phyloP scores from a whole-genome alignment of 164 flowering plant genomes.

The Paratinospora sagittata region DNA sequence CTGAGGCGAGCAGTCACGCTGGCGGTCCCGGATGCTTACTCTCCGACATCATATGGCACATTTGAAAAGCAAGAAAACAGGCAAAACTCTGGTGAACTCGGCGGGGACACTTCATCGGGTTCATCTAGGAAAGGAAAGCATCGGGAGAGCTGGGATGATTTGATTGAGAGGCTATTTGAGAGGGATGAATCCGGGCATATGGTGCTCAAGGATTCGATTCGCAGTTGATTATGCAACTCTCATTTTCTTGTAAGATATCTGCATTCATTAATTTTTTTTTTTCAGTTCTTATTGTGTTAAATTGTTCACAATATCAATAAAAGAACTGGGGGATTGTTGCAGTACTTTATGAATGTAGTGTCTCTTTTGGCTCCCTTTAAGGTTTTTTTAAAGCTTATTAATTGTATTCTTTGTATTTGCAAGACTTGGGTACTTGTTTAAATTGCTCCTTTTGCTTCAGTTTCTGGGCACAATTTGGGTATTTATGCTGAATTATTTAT shows the following conservation, averaged over 20 bases:
- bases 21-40: constrained; percentile 57
- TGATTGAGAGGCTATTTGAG: constrained; percentile 63
- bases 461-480: too few relatives aligned
- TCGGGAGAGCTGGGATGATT: constrained; percentile 62
- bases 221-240: constrained; percentile 1
- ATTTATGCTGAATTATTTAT: too few relatives aligned
- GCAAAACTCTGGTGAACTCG: constrained; percentile 13
- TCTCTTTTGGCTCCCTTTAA: background rate
- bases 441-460: too few relatives aligned
- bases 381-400: too few relatives aligned
- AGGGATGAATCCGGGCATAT: constrained; percentile 62
- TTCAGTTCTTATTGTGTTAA: background rate
- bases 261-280: constrained; percentile 8
- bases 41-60: constrained; percentile 76
- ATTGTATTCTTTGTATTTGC: too few relatives aligned
- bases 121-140: constrained; percentile 32
- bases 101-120: background rate
- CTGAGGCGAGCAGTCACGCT: constrained; percentile 63
- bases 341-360: background rate
- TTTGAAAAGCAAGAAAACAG: constrained; percentile 36
- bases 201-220: constrained; percentile 30
- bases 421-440: background rate
- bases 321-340: background rate
- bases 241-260: background rate
- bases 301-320: background rate